Evolutionary conservation across 805 yeast species (phyloP), one percentile per base, ranked within the genome.

Genomic region (Teunomyces gatunensis): DNA sequence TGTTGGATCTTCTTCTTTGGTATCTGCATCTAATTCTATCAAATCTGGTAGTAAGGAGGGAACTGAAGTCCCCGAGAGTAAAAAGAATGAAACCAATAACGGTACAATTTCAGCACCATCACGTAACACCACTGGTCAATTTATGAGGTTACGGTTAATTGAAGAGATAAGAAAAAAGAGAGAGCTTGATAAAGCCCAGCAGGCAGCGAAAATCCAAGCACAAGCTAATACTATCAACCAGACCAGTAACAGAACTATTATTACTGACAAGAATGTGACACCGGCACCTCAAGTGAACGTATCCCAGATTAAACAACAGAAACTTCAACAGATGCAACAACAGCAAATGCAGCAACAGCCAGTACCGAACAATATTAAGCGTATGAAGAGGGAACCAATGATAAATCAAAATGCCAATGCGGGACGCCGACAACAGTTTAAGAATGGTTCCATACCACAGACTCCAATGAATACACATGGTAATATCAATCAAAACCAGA

Each of bases 111-210:
- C 40, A 39, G 61, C 51, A 37, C 52, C 46, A 45, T 46, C 33
- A 1, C 65, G 72, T 1, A 72, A 54, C 27, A 51, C 76, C 6
- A 71, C 79, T 6, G 76, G 73, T 39, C 96, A 90, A 64, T 94
- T 94, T 65, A 81, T 88, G 76, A 80, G 98, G 54, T 71, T 92
- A 44, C 77, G 96, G 53, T 89, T 91, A 58, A 86, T 92, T 49
- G 98, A 92, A 64, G 94, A 87, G 66, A 82, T 87, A 68, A 75
- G 96, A 46, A 74, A 87, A 41, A 80, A 87, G 61, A 79, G 81
- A 58, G 75, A 72, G 52, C 64, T 72, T 5, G 75, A 73, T 43
- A 69, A 68, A 52, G 69, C 65, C 1, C 73, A 65, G 48, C 71
- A 69, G 35, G 76, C 71, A 34, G 74, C 75, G 2, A 66, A 67